These are phyloP conservation scores for Anethum foeniculum DNA, from an alignment of 140 eudicot genomes.

Conservation along the genomic window DNA sequence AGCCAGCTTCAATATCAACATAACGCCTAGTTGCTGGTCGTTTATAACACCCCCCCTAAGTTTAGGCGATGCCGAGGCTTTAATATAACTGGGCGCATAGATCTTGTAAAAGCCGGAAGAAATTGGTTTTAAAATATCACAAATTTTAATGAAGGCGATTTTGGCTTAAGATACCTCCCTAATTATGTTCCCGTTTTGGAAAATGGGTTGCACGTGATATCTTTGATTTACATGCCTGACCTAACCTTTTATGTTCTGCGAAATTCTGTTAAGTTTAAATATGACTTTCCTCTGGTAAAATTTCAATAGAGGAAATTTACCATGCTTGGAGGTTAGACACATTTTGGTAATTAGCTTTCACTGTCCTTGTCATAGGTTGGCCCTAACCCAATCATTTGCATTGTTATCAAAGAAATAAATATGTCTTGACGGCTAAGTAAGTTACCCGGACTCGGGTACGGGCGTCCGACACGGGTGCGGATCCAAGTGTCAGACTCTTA, in stretches of 20 bases:
- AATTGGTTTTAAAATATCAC: not conserved
- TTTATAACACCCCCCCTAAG: not conserved
- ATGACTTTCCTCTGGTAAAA: not conserved
- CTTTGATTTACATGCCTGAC: not conserved
- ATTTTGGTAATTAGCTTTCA: not conserved
- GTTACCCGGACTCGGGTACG: too few species aligned
- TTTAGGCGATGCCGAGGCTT: not conserved
- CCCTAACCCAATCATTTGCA: not conserved
- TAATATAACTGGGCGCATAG: not conserved
- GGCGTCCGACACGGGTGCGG: too few species aligned
- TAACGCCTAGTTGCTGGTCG: not conserved
- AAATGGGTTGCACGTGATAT: not conserved
- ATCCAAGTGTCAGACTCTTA: too few species aligned
- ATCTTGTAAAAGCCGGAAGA: not conserved
- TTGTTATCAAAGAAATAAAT: not conserved
- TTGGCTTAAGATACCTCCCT: not conserved
- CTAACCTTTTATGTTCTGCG: not conserved
- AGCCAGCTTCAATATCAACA: not conserved
- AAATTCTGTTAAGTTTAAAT: not conserved
- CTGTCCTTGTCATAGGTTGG: not conserved
- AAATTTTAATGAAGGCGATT: not conserved
- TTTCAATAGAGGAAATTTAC: not conserved
- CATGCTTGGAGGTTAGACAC: not conserved
- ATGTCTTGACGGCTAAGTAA: not conserved
- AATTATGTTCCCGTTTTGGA: not conserved